Evolutionary conservation across 140 eudicot genomes (phyloP).

Genomic region (Ambrosia hybrid): DNA sequence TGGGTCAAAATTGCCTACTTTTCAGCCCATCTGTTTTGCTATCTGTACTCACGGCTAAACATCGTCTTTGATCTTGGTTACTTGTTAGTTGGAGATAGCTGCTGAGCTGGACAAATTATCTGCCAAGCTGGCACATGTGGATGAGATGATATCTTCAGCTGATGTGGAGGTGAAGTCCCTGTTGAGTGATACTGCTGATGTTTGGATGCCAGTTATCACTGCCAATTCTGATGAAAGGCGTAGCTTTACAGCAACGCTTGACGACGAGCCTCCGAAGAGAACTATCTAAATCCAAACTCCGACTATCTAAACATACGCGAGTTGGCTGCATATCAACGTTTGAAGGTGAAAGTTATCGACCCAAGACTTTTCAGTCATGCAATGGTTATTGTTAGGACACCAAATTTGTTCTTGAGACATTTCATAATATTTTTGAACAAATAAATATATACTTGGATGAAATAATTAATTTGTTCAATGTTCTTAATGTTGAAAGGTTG

Average conservation of each 20-base stretch:
- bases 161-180: constrained; percentile 84
- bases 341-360: not conserved
- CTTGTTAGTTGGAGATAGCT: constrained; percentile 67
- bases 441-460: not conserved
- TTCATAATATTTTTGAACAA: constrained; percentile 1
- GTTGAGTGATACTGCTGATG: constrained; percentile 86
- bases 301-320: not conserved
- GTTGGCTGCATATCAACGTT: constrained; percentile 10
- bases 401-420: not conserved
- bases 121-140: constrained; percentile 78
- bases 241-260: constrained; percentile 43
- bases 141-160: constrained; percentile 85
- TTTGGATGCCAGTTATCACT: constrained; percentile 93
- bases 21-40: not conserved
- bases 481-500: too few relatives aligned
- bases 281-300: not conserved
- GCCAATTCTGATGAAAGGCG: constrained; percentile 83
- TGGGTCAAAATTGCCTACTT: not conserved
- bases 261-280: constrained; percentile 24
- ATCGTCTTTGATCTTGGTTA: not conserved
- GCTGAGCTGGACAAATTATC: constrained; percentile 81
- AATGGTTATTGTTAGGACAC: not conserved
- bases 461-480: too few relatives aligned
- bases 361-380: not conserved
- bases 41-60: not conserved